Evolutionary conservation across 139 green algal species (phyloP), one percentile per base, ranked within the genome.

Genomic region (Chlamydomonas eustigma): DNA sequence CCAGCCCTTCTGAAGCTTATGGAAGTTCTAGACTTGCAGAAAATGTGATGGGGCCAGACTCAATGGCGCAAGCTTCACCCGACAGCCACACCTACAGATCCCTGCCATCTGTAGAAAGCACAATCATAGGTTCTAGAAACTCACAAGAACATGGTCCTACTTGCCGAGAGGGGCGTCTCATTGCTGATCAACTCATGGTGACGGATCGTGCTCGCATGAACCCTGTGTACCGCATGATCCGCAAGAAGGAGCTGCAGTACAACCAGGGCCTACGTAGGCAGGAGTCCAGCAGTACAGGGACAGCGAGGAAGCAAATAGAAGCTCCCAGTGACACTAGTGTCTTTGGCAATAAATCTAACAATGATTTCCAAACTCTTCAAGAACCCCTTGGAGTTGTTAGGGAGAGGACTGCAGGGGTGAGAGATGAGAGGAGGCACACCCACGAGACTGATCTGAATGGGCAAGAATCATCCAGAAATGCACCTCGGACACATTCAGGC

Each of bases 201-300:
- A 68, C 52, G 18, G 52, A 68, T 31, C 8, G 52, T 4, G 12
- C 12, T 33, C 22, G 36, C 25, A 58, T 58, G 6, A 75, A 75
- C 68, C 37, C 68, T 2, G 68, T 75, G 37, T 75, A 75, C 68
- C 68, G 68, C 37, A 5, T 75, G 5, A 75, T 75, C 38, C 68
- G 68, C 3, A 75, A 75, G 35, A 75, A 58, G 30, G 68, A 75
- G 68, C 25, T 75, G 37, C 37, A 75, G 68, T 3, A 73, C 4
- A 8, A 24, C 18, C 18, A 31, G 8, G 34, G 31, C 8, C 65
- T 31, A 12, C 4, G 52, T 4, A 28, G 18, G 12, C 52, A 35
- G 52, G 52, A 68, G 52, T 25, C n/a, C 6, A 28, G 52, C n/a
- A n/a, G n/a, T n/a, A n/a, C n/a, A n/a, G n/a, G n/a, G n/a, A n/a